Conservation (phyloP, 2,329 filamentous ascomycete species). For the Claviceps purpurea region DNA sequence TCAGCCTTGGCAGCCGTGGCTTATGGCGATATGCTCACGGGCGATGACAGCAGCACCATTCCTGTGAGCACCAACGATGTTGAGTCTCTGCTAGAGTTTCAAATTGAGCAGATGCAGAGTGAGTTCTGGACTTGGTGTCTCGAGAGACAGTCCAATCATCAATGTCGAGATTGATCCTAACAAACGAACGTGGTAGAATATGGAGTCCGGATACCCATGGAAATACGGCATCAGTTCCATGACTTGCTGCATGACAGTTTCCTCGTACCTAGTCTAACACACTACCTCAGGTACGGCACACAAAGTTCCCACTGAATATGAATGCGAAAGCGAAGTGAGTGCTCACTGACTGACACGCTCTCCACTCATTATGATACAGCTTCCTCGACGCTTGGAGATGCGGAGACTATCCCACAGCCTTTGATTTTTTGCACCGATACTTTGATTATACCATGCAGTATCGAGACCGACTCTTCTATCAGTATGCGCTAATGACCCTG, state of each 20-base stretch:
- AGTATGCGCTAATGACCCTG: conserved; percentile 87
- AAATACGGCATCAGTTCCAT: conserved; percentile 58
- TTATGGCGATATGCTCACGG: conserved; percentile 40
- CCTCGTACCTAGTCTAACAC: conserved; percentile 56
- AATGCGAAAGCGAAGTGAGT: background rate
- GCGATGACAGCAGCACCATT: conserved; percentile 25
- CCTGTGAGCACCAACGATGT: conserved; percentile 65
- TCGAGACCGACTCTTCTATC: conserved; percentile 73
- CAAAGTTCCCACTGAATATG: background rate
- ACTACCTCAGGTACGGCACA: conserved; percentile 52
- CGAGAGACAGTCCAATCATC: no score
- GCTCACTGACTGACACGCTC: background rate
- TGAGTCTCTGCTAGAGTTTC: conserved; percentile 71
- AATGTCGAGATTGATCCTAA: no score
- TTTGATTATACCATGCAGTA: conserved; percentile 94
- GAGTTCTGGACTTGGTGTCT: conserved; percentile 13
- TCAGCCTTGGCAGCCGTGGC: conserved; percentile 32
- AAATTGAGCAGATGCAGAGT: conserved; percentile 80
- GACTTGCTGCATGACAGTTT: conserved; percentile 53
- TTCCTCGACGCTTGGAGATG: conserved; percentile 89
- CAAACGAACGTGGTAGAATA: conserved; percentile 36
- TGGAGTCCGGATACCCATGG: conserved; percentile 63
- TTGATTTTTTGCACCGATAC: conserved; percentile 85
- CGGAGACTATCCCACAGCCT: conserved; percentile 78
- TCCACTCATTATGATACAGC: conserved; percentile 24